Base-by-base conservation (phyloP, 495 filamentous ascomycete species). In the Parathielavia hyrcaniae region DNA sequence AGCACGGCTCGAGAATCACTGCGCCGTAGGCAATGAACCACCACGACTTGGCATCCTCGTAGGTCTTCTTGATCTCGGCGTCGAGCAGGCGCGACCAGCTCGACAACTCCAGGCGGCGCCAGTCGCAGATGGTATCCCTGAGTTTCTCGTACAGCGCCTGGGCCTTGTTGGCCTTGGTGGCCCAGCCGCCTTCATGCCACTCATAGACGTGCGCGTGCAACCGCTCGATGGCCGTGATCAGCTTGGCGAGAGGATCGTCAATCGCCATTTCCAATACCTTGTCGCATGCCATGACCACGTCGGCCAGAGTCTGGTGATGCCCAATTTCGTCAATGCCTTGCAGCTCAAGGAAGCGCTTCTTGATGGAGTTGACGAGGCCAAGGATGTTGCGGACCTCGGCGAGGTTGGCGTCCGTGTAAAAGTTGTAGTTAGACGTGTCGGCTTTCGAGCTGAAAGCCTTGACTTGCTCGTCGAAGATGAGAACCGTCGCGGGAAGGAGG, bases 1-100 rank as follows among this genome's bases (percentile, higher is more conserved):
- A 80, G 36, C 89, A 70, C 0, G 91, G 86, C 36, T 83, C 85
- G 5, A 84, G 87, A 62, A 99, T 78, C 50, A 96, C 81, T 30
- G 81, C 87, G 71, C 96, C 89, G 53, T 95, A 97, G 7, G 91
- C 89, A 45, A 97, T 81, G 66, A 97, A 99, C 89, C 91, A 99
- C 92, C 93, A 99, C 12, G 86, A 84, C 59, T 82, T 83, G 11
- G 92, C 90, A 64, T 89, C 85, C 34, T 86, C 79, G 11, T 83
- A 73, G 58, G 83, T 88, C 61, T 85, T 87, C 61, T 83, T 80
- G 14, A 84, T 78, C 69, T 99, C 93, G 58, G 86, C 79, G 62
- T 96, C 89, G 49, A 99, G 81, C n/a, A 99, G 71, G 39, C 83
- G 85, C 19, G 88, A 85, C 95, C 95, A 99, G 5, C 90, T 95